These are phyloP conservation scores for Melocanna baccifera DNA, from an alignment of 176 grass and related monocot genomes.

Conservation along the genomic window DNA sequence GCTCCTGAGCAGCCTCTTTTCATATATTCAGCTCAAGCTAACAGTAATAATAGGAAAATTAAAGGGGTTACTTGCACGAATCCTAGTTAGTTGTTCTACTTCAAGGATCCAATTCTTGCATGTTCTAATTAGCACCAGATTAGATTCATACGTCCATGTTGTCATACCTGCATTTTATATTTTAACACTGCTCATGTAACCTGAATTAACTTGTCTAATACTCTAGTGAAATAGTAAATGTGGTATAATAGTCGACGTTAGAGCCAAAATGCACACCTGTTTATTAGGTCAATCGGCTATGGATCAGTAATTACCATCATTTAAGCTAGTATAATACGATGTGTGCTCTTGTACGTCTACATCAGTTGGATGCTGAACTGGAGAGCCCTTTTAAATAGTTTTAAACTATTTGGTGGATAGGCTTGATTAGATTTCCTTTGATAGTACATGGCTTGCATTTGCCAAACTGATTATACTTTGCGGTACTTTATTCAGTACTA, in stretches of 20 bases:
- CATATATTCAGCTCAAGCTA: background rate
- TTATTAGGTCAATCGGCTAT: background rate
- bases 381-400: background rate
- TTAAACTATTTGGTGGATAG: background rate
- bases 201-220: background rate
- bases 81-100: background rate
- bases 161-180: background rate
- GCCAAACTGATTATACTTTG: background rate
- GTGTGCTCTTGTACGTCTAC: background rate
- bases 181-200: background rate
- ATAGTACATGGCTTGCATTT: background rate
- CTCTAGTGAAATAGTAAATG: background rate
- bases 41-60: background rate
- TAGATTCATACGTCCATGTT: background rate
- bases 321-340: constrained; percentile 15
- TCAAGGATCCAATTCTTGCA: background rate
- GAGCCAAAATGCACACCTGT: background rate
- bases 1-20: background rate
- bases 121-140: background rate
- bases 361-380: constrained; percentile 9
- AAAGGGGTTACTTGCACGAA: background rate
- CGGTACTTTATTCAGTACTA: background rate
- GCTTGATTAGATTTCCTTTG: background rate
- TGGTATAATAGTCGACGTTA: background rate
- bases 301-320: background rate